phyloP scores from a whole-genome alignment of 352 stramenopile species.

The Pythium grandisporangium region DNA sequence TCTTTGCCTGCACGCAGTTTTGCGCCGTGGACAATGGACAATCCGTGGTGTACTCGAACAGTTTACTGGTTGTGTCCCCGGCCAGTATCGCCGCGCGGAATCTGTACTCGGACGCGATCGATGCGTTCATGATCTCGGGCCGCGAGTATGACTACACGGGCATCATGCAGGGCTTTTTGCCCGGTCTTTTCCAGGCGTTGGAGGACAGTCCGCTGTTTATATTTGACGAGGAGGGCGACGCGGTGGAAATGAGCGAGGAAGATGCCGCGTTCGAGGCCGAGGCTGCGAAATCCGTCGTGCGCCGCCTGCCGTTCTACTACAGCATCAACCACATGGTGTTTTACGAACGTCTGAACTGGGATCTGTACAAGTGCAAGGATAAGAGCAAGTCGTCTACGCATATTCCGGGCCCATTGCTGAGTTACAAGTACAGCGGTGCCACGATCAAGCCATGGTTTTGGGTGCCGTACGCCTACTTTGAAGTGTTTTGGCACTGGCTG shows the following conservation, averaged over 20 bases:
- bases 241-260: constrained; percentile 18
- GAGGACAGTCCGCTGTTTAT: constrained; percentile 75
- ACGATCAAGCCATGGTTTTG: constrained; percentile 78
- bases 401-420: constrained; percentile 64
- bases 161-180: constrained; percentile 73
- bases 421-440: constrained; percentile 71
- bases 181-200: constrained; percentile 71
- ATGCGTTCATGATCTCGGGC: constrained; percentile 78
- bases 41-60: constrained; percentile 75
- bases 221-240: constrained; percentile 28
- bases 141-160: constrained; percentile 77
- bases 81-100: constrained; percentile 57
- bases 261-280: constrained; percentile 14
- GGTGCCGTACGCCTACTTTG: constrained; percentile 74
- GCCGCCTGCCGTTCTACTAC: constrained; percentile 76
- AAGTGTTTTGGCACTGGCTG: constrained; percentile 80
- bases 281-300: constrained; percentile 37
- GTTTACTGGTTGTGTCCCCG: constrained; percentile 69
- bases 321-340: constrained; percentile 87
- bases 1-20: constrained; percentile 71
- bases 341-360: constrained; percentile 83
- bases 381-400: constrained; percentile 41
- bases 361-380: constrained; percentile 79
- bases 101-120: constrained; percentile 74
- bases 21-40: constrained; percentile 78